phyloP scores from a whole-genome alignment of 2,329 filamentous ascomycete genomes.

The Thelonectria discophora region DNA sequence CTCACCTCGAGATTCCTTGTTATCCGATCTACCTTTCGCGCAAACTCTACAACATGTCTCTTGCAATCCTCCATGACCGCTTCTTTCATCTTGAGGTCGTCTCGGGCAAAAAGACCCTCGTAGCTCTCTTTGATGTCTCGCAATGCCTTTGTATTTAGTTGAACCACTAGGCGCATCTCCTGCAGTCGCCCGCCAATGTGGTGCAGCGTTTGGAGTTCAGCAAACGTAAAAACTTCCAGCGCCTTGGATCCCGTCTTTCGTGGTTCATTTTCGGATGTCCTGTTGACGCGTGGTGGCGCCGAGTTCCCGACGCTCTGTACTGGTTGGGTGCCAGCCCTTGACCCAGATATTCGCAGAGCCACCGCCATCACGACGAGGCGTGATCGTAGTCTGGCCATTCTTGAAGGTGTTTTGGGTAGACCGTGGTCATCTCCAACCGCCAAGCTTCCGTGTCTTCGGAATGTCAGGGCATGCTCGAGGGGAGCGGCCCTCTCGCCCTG shows the following conservation, averaged over 20 bases:
- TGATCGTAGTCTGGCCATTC: neutral
- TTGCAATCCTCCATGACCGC: neutral
- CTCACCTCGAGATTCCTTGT: constrained; percentile 17
- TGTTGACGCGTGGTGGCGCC: neutral
- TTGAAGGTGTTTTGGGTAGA: neutral
- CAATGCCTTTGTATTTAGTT: constrained; percentile 18
- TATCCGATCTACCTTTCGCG: constrained; percentile 17
- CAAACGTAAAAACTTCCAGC: constrained; percentile 19
- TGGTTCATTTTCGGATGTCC: neutral
- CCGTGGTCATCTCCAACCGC: no score
- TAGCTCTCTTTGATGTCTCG: constrained; percentile 23
- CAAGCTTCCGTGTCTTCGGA: neutral
- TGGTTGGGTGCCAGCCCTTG: neutral
- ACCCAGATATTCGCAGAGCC: neutral
- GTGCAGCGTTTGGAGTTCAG: constrained; percentile 17
- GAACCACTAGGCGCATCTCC: constrained; percentile 17
- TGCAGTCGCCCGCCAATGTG: constrained; percentile 16
- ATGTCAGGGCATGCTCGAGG: neutral
- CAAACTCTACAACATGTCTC: neutral
- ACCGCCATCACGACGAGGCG: neutral
- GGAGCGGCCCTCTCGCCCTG: neutral
- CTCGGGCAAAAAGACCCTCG: neutral
- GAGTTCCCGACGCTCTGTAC: neutral
- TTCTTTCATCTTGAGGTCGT: neutral
- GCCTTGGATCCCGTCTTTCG: neutral